phyloP scores from a whole-genome alignment of 768 basidiomycete genomes.

The Panus rudis region DNA sequence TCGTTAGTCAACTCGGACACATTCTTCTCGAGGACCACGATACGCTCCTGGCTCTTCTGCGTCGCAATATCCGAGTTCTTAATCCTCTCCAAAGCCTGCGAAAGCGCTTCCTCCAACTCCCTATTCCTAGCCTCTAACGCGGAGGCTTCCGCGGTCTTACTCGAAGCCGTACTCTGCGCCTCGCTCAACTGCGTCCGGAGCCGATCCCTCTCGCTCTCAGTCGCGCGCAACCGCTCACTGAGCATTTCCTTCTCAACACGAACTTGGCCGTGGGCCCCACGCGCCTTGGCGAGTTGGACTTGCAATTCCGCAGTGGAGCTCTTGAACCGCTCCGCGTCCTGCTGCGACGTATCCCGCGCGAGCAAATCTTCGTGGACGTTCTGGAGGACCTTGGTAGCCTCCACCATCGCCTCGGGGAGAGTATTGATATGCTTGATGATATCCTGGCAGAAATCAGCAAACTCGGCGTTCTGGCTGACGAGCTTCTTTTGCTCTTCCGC shows the following conservation, averaged over 20 bases:
- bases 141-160: slow-evolving; percentile 39
- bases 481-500: slow-evolving; percentile 43
- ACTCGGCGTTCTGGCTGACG: slow-evolving; percentile 39
- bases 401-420: slow-evolving; percentile 53
- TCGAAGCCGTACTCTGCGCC: slow-evolving; percentile 34
- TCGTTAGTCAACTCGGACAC: slow-evolving; percentile 50
- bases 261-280: slow-evolving; percentile 68
- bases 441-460: slow-evolving; percentile 44
- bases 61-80: slow-evolving; percentile 66
- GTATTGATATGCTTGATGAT: slow-evolving; percentile 45
- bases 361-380: slow-evolving; percentile 56
- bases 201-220: slow-evolving; percentile 61
- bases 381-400: slow-evolving; percentile 49
- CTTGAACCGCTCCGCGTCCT: slow-evolving; percentile 54
- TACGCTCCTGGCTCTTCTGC: slow-evolving; percentile 52
- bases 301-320: slow-evolving; percentile 59
- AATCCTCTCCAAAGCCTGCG: slow-evolving; percentile 62
- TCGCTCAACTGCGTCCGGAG: slow-evolving; percentile 51
- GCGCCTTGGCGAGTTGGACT: slow-evolving; percentile 67
- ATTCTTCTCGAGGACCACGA: slow-evolving; percentile 53
- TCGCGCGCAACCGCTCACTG: slow-evolving; percentile 49
- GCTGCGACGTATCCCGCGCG: slow-evolving; percentile 48
- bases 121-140: slow-evolving; percentile 43
- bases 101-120: slow-evolving; percentile 68
- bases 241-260: slow-evolving; percentile 78